Conservation (phyloP, 2,329 filamentous ascomycete species). For the Cladosporium sp. region DNA sequence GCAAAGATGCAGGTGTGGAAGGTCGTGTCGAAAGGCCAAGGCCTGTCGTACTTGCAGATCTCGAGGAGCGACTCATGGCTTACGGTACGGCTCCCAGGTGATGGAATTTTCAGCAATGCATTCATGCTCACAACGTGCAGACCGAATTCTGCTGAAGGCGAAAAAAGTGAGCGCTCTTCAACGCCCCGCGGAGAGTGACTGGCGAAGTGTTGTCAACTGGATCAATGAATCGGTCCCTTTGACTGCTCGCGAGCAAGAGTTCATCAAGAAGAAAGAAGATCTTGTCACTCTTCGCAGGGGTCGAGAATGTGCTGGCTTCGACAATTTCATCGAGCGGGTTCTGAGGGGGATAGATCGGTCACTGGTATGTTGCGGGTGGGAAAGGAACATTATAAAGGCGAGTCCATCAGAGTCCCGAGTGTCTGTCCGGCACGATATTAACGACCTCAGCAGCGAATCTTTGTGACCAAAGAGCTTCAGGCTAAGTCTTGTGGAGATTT, state of each 20-base stretch:
- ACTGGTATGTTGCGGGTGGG: conserved; percentile 24
- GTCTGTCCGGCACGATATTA: background rate
- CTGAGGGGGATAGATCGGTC: conserved; percentile 14
- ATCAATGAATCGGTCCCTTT: conserved; percentile 35
- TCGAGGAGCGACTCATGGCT: conserved; percentile 20
- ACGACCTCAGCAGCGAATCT: conserved; percentile 27
- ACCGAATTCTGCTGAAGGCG: conserved; percentile 39
- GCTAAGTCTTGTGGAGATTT: conserved; percentile 33
- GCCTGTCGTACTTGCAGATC: conserved; percentile 20
- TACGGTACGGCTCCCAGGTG: conserved; percentile 20
- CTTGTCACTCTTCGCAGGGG: conserved; percentile 36
- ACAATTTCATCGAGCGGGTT: conserved; percentile 34
- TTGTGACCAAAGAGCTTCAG: conserved; percentile 36
- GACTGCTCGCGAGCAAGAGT: conserved; percentile 31
- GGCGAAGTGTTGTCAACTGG: conserved; percentile 35
- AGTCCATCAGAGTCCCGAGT: too few relatives aligned
- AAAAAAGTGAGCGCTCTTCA: conserved; percentile 35
- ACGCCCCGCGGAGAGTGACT: conserved; percentile 37
- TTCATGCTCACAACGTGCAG: conserved; percentile 13
- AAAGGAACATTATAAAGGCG: conserved; percentile 28
- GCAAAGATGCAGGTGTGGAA: conserved; percentile 5
- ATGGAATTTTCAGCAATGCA: background rate
- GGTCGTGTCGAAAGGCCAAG: conserved; percentile 14
- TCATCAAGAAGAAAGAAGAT: conserved; percentile 39
- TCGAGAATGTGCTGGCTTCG: conserved; percentile 39